phyloP scores from a whole-genome alignment of 139 green algal genomes.

The Tetradesmus obliquus region DNA sequence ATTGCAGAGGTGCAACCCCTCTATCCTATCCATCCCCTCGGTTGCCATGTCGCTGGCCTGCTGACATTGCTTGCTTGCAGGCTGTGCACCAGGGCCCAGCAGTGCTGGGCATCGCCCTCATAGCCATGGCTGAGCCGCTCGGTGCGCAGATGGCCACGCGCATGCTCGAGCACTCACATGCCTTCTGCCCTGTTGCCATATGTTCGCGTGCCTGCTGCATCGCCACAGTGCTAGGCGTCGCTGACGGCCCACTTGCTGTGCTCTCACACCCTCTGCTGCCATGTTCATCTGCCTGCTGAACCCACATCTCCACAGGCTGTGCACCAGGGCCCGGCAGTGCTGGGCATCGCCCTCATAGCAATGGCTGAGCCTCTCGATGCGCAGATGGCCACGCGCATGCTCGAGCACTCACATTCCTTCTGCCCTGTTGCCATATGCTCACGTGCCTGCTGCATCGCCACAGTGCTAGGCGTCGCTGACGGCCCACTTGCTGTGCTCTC shows the following conservation, averaged over 20 bases:
- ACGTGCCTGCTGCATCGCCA: constrained; percentile 96
- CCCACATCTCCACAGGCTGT: constrained; percentile 10
- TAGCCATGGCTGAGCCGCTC: constrained; percentile 97
- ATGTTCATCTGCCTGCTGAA: background rate
- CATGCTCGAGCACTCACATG: constrained; percentile 73
- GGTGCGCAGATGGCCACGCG: constrained; percentile 90
- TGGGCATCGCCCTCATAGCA: constrained; percentile 94
- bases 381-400: constrained; percentile 86
- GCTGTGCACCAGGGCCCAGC: constrained; percentile 82
- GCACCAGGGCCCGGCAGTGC: constrained; percentile 87
- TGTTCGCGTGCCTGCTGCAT: constrained; percentile 92
- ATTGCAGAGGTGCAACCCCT: no score
- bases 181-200: no score
- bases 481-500: background rate
- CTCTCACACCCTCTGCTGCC: background rate
- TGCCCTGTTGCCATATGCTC: no score
- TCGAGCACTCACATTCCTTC: constrained; percentile 69
- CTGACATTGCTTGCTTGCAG: background rate
- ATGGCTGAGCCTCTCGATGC: constrained; percentile 95
- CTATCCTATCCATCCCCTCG: no score
- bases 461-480: background rate
- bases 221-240: constrained; percentile 57
- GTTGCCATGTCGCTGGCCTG: no score
- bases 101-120: constrained; percentile 91
- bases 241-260: no score